These are phyloP conservation scores for Rubia balearica DNA, from an alignment of 305 asterid species.

Conservation along the genomic window DNA sequence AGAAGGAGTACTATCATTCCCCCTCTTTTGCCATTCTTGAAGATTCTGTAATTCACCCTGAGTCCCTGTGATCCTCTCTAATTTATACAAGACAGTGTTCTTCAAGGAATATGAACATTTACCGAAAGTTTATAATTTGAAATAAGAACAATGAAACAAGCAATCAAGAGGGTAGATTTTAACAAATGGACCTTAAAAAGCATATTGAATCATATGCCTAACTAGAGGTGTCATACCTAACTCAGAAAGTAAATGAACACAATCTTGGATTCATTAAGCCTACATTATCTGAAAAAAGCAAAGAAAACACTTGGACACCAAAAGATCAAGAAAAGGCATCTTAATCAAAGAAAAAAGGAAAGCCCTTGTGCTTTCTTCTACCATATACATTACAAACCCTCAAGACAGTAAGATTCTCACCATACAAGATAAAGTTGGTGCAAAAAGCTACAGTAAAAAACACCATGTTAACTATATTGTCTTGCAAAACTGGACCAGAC, in stretches of 20 bases:
- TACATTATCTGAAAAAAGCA: background rate
- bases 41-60: too few relatives aligned
- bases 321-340: constrained; percentile 14
- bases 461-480: background rate
- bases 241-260: background rate
- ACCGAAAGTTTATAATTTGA: background rate
- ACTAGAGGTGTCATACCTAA: background rate
- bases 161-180: background rate
- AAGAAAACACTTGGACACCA: constrained; percentile 1
- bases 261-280: constrained; percentile 3
- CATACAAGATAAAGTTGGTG: constrained; percentile 1
- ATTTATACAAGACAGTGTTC: background rate
- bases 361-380: constrained; percentile 12
- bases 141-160: background rate
- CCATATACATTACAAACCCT: constrained; percentile 6
- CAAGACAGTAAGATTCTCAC: constrained; percentile 8
- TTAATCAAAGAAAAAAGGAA: background rate
- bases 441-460: constrained; percentile 7
- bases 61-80: too few relatives aligned
- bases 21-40: too few relatives aligned
- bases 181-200: background rate
- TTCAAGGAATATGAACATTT: background rate
- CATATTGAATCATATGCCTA: background rate
- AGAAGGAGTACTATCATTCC: too few relatives aligned
- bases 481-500: background rate